Conservation (phyloP, 441 rosid genomes). For the Raphanus hybrid region DNA sequence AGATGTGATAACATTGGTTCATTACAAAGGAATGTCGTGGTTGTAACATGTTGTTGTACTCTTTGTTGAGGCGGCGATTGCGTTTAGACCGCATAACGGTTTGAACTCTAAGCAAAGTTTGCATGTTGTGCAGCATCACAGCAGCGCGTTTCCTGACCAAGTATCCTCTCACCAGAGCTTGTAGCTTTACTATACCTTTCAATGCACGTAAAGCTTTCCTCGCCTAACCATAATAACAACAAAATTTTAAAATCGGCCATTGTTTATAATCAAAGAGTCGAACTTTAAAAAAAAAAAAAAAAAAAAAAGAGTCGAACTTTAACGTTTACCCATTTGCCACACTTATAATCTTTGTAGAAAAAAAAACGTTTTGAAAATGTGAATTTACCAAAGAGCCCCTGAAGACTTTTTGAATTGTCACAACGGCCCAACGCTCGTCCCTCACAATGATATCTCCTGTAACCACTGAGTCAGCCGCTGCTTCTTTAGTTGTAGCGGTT, state of each 20-base stretch:
- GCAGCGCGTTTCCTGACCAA: conserved; percentile 77
- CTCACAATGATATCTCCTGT: conserved; percentile 38
- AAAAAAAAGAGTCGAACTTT: neutral
- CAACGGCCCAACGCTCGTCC: conserved; percentile 51
- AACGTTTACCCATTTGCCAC: neutral
- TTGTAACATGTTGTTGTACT: conserved; percentile 44
- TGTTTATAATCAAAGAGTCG: neutral
- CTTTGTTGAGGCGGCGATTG: conserved; percentile 56
- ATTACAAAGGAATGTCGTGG: conserved; percentile 58
- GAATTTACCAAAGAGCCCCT: conserved; percentile 71
- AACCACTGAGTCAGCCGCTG: conserved; percentile 66
- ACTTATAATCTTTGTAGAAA: neutral
- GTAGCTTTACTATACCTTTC: conserved; percentile 84
- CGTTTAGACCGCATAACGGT: conserved; percentile 57
- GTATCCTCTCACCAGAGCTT: conserved; percentile 88
- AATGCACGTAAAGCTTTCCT: conserved; percentile 86
- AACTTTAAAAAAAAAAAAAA: too few species aligned
- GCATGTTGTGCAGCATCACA: conserved; percentile 77
- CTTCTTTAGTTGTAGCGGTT: conserved; percentile 58
- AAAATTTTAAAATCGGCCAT: neutral
- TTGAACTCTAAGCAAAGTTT: conserved; percentile 81
- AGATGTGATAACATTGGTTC: conserved; percentile 1
- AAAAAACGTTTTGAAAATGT: neutral
- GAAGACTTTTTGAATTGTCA: conserved; percentile 57
- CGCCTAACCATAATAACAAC: conserved; percentile 51